Evolutionary conservation across 805 yeast species (phyloP).

Genomic region (Pachysolen tannophilus): DNA sequence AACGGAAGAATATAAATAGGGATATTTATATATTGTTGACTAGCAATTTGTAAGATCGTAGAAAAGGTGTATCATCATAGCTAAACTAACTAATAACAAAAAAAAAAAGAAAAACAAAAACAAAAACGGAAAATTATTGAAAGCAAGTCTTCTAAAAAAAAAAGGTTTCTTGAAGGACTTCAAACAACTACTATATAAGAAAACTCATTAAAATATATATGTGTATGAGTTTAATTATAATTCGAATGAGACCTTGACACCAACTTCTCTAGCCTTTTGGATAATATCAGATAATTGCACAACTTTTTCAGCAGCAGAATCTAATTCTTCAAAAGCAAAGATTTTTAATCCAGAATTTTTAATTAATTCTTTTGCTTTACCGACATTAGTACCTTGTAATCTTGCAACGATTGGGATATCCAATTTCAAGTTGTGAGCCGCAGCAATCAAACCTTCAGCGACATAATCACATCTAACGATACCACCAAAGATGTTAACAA

Average conservation of each 20-base stretch:
- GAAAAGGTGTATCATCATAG: no score
- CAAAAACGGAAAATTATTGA: no score
- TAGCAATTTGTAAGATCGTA: no score
- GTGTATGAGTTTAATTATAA: no score
- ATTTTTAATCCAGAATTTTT: conserved; percentile 86
- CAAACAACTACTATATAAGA: no score
- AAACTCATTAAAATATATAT: no score
- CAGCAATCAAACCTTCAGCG: conserved; percentile 94
- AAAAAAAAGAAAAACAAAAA: no score
- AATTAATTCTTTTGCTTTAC: conserved; percentile 80
- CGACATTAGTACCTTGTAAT: conserved; percentile 96
- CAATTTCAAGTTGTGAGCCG: conserved; percentile 85
- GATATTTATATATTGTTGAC: no score
- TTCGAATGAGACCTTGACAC: conserved; percentile 14
- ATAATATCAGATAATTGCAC: conserved; percentile 50
- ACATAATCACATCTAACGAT: conserved; percentile 99
- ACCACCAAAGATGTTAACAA: conserved; percentile 98
- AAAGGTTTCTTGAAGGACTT: no score
- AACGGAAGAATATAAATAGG: no score
- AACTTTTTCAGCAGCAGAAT: conserved; percentile 94
- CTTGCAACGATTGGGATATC: conserved; percentile 95
- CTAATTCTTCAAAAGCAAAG: conserved; percentile 85
- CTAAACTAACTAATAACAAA: no score
- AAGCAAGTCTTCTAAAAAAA: no score
- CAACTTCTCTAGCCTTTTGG: conserved; percentile 13